Base-by-base conservation (phyloP, 371 early-diverging fungal species). In the Mortierella sp. region DNA sequence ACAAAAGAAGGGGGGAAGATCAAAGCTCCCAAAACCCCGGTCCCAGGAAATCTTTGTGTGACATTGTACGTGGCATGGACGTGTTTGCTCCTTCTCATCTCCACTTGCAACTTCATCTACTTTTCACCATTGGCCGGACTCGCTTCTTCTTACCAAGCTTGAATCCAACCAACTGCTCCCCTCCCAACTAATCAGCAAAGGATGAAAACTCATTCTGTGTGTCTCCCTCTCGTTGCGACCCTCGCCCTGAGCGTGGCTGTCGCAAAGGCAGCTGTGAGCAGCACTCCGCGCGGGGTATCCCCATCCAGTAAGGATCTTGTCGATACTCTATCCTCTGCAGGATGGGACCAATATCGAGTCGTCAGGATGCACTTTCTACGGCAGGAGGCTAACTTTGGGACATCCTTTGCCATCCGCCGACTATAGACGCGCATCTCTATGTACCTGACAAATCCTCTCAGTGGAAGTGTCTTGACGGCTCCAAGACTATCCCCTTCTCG, bases 401-500 rank as follows among this genome's bases (percentile, higher is more conserved):
- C n/a, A n/a, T n/a, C n/a, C n/a, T n/a, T n/a, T n/a, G n/a, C n/a
- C n/a, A n/a, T n/a, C n/a, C n/a, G n/a, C n/a, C n/a, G n/a, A 10
- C 29, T 12, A 14, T 64, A 87, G 88, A 81, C 47, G 64, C 68
- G 52, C 60, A 62, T 27, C 49, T 80, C 60, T 84, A 85, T 51
- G 31, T 69, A 41, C 73, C 84, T 19, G 67, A 77, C 27, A 58
- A 40, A 14, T 70, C 71, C 14, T 71, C 81, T 3, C 71, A 78
- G 10, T 96, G 94, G 86, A 78, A 57, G 5, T 97, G 97, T 72
- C 82, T 94, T 27, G 94, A 96, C 67, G 87, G 88, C 7, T 88
- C 90, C 2, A 83, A 85, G 55, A 67, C 61, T 10, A 91, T 96
- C 28, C 85, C 91, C 1, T 87, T 85, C 60, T 63, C 82, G 2